These are phyloP conservation scores for Cryomyces antarcticus DNA, from an alignment of 495 filamentous ascomycete genomes.

Conservation along the genomic window DNA sequence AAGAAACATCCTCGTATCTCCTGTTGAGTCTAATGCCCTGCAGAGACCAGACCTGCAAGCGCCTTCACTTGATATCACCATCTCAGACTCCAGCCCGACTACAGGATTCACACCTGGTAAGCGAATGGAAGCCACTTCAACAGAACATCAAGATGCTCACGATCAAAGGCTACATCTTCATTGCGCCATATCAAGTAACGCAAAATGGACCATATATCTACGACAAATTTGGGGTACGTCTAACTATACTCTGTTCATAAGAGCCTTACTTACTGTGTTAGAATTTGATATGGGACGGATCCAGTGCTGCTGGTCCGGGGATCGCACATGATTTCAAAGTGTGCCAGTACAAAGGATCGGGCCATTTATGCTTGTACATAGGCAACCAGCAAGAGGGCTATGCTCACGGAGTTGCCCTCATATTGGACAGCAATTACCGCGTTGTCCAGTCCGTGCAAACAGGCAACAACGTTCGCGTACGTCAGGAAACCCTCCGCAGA, in stretches of 20 bases:
- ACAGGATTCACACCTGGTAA: conserved; percentile 1
- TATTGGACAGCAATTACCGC: conserved; percentile 3
- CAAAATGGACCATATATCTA: conserved; percentile 7
- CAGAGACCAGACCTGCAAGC: conserved; percentile 1
- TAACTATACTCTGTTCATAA: neutral
- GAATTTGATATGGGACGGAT: conserved; percentile 6
- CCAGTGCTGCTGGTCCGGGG: neutral
- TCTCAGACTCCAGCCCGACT: neutral
- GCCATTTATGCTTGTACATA: conserved; percentile 3
- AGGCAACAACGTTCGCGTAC: conserved; percentile 1
- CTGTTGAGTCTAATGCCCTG: too few species aligned
- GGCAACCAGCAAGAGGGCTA: conserved; percentile 1
- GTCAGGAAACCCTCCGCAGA: too few species aligned
- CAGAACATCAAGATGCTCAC: too few species aligned
- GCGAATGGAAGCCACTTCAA: too few species aligned
- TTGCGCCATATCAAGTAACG: conserved; percentile 1
- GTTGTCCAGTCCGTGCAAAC: conserved; percentile 1
- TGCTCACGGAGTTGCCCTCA: conserved; percentile 1
- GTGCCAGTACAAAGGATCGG: conserved; percentile 3
- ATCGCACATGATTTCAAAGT: conserved; percentile 2
- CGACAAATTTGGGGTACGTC: conserved; percentile 3
- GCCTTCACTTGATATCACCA: neutral
- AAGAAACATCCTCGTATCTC: too few species aligned
- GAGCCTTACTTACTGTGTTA: neutral
- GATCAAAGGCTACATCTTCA: conserved; percentile 4